phyloP scores from a whole-genome alignment of 192 early-diverging fungal species.

The Ambispora gerdemannii region DNA sequence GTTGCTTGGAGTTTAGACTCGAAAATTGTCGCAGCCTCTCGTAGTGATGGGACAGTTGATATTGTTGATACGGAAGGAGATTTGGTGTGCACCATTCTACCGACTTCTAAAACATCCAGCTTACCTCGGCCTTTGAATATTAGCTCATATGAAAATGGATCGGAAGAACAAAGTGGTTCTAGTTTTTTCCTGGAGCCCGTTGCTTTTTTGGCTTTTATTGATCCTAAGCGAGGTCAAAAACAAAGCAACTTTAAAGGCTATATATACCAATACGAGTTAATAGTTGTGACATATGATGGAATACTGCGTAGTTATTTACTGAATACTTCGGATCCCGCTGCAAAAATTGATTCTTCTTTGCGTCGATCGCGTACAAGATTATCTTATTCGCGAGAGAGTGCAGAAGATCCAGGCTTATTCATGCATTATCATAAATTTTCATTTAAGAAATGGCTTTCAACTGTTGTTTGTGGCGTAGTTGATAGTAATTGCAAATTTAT shows the following conservation, averaged over 20 bases:
- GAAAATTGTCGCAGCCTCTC: slow-evolving; percentile 37
- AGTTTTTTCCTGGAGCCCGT: slow-evolving; percentile 43
- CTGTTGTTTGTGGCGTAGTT: slow-evolving; percentile 42
- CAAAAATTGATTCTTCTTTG: slow-evolving; percentile 6
- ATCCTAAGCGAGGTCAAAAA: slow-evolving; percentile 19
- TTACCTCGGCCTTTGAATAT: not conserved
- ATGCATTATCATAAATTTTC: slow-evolving; percentile 49
- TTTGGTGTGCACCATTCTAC: slow-evolving; percentile 36
- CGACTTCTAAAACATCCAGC: slow-evolving; percentile 28
- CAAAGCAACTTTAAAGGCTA: slow-evolving; percentile 38
- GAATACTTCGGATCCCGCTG: slow-evolving; percentile 39
- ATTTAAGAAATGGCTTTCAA: slow-evolving; percentile 44
- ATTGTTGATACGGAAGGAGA: slow-evolving; percentile 38
- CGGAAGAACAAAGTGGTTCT: slow-evolving; percentile 19
- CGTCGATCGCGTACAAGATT: slow-evolving; percentile 24
- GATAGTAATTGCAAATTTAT: slow-evolving; percentile 38
- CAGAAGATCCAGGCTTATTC: slow-evolving; percentile 45
- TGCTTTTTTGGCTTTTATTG: slow-evolving; percentile 39
- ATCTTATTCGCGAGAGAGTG: slow-evolving; percentile 45
- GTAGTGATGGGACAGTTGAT: slow-evolving; percentile 47
- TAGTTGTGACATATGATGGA: slow-evolving; percentile 53
- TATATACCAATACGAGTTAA: slow-evolving; percentile 49
- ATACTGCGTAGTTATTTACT: slow-evolving; percentile 53
- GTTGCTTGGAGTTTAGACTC: slow-evolving; percentile 46
- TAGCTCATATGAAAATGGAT: not conserved